Conservation (phyloP, 1,284 basidiomycete genomes). For the Termitomyces sp. region DNA sequence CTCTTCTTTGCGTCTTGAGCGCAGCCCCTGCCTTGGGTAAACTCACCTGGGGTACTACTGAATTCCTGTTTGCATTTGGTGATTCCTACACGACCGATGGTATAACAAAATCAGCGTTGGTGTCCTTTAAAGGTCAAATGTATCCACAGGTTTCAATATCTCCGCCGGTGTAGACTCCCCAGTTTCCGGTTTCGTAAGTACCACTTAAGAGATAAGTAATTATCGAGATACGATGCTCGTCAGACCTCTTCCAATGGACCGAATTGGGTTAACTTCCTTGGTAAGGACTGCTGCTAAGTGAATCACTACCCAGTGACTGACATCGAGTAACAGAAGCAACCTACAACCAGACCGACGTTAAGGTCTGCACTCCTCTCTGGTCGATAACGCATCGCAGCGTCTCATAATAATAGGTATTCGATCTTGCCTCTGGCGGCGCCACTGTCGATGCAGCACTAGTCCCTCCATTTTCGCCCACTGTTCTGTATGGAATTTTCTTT, state of each 20-base stretch:
- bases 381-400: not conserved
- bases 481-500: slow-evolving; percentile 33
- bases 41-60: slow-evolving; percentile 38
- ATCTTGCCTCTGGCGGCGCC: slow-evolving; percentile 57
- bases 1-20: not conserved
- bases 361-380: slow-evolving; percentile 26
- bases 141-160: slow-evolving; percentile 46
- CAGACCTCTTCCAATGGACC: slow-evolving; percentile 60
- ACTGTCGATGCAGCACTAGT: slow-evolving; percentile 60
- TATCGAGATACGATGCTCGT: not conserved
- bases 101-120: slow-evolving; percentile 10
- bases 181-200: slow-evolving; percentile 46
- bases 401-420: slow-evolving; percentile 40
- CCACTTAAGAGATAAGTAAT: not conserved
- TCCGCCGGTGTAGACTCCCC: slow-evolving; percentile 52
- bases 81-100: slow-evolving; percentile 46
- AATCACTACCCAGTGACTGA: slow-evolving; percentile 11
- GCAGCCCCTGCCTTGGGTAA: slow-evolving; percentile 17
- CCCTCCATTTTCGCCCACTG: slow-evolving; percentile 49
- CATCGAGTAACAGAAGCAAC: slow-evolving; percentile 25
- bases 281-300: slow-evolving; percentile 22
- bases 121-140: not conserved
- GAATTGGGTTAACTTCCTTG: slow-evolving; percentile 56
- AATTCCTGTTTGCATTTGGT: slow-evolving; percentile 52
- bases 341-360: slow-evolving; percentile 53